These are phyloP conservation scores for Telopea speciosissima DNA, from an alignment of 177 flowering plant genomes.

Conservation along the genomic window DNA sequence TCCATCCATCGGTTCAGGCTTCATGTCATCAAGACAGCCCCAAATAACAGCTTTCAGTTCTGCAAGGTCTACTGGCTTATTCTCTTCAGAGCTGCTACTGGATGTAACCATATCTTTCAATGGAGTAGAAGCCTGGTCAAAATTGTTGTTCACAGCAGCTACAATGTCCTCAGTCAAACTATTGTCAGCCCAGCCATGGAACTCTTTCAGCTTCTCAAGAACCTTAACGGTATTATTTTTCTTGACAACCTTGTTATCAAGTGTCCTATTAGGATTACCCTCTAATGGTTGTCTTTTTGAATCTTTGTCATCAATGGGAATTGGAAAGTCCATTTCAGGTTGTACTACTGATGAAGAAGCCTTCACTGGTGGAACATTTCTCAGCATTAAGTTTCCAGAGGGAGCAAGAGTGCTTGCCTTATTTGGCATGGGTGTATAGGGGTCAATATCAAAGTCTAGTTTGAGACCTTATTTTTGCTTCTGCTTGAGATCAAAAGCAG, in stretches of 20 bases:
- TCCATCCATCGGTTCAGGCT: background rate
- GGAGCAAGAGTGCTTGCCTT: constrained; percentile 14
- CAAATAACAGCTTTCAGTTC: constrained; percentile 6
- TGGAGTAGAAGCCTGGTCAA: constrained; percentile 44
- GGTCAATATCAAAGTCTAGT: constrained; percentile 30
- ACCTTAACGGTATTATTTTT: constrained; percentile 8
- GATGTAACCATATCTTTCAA: constrained; percentile 46
- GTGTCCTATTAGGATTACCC: constrained; percentile 12
- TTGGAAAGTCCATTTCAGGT: constrained; percentile 25
- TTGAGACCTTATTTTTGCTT: constrained; percentile 31
- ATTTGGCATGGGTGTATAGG: constrained; percentile 50
- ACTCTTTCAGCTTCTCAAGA: constrained; percentile 36
- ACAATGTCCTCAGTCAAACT: constrained; percentile 67
- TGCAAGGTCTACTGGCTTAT: constrained; percentile 2
- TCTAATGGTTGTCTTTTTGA: constrained; percentile 4
- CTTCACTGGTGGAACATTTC: constrained; percentile 18
- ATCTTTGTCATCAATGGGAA: constrained; percentile 15
- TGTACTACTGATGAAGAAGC: constrained; percentile 46
- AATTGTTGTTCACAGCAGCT: constrained; percentile 43
- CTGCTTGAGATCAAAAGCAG: constrained; percentile 67
- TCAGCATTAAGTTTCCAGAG: constrained; percentile 3
- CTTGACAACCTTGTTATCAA: constrained; percentile 3
- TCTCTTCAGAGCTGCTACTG: constrained; percentile 16
- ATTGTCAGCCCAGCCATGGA: constrained; percentile 60
- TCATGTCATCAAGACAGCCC: background rate